These are phyloP conservation scores for Schwanniomyces sp. DNA, from an alignment of 805 yeast genomes.

Conservation along the genomic window DNA sequence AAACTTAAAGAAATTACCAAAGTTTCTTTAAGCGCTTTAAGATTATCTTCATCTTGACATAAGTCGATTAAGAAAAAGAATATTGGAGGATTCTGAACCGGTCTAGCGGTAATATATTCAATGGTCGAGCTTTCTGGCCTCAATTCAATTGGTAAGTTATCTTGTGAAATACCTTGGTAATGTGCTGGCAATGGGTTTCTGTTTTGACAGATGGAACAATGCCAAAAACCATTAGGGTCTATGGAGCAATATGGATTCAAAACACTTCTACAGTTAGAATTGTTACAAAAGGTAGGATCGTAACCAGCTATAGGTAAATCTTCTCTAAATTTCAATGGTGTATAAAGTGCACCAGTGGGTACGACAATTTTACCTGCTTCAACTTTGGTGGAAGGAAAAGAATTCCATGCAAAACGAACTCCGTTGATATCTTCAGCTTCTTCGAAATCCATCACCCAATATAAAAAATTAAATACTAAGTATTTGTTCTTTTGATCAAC, in stretches of 20 bases:
- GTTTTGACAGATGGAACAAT: conserved; percentile 77
- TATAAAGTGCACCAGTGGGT: conserved; percentile 91
- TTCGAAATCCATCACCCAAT: conserved; percentile 35
- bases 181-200: conserved; percentile 83
- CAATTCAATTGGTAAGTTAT: conserved; percentile 80
- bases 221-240: conserved; percentile 80
- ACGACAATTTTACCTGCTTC: conserved; percentile 92
- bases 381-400: conserved; percentile 82
- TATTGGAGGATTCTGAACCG: conserved; percentile 81
- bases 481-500: background rate
- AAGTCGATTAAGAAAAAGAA: conserved; percentile 84
- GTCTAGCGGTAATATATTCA: conserved; percentile 81
- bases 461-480: background rate
- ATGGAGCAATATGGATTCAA: conserved; percentile 85
- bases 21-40: conserved; percentile 79
- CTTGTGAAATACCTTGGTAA: conserved; percentile 73
- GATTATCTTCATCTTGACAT: conserved; percentile 86
- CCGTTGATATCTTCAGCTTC: conserved; percentile 47
- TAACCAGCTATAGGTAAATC: conserved; percentile 77
- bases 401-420: conserved; percentile 53
- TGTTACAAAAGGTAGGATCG: conserved; percentile 75
- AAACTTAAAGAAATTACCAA: conserved; percentile 71
- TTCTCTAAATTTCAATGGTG: conserved; percentile 84
- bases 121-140: conserved; percentile 68
- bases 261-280: conserved; percentile 69